Conservation (phyloP, 371 early-diverging fungal species). For the Mucor saturninus region DNA sequence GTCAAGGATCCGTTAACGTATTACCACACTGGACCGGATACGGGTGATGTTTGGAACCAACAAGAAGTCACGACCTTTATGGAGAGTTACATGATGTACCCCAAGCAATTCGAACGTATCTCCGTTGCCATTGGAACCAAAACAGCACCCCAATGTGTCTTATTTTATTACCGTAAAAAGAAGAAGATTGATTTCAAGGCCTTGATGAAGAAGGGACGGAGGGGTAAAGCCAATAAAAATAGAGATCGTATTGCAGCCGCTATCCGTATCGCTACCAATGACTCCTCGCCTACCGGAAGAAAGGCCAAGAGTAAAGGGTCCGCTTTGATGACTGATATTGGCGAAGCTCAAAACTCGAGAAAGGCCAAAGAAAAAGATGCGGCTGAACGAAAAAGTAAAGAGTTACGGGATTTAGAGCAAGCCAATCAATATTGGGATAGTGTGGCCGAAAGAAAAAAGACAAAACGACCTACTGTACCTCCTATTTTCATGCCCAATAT, state of each 20-base stretch:
- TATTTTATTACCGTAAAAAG: constrained; percentile 93
- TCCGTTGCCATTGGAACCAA: constrained; percentile 78
- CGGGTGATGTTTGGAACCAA: constrained; percentile 78
- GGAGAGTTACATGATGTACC: constrained; percentile 76
- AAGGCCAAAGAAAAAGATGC: constrained; percentile 54
- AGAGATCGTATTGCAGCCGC: constrained; percentile 52
- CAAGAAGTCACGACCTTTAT: constrained; percentile 82
- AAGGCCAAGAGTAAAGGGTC: constrained; percentile 67
- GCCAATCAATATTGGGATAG: constrained; percentile 49
- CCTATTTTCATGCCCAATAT: neutral
- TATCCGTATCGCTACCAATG: constrained; percentile 46
- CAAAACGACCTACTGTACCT: constrained; percentile 21
- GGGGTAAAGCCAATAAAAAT: constrained; percentile 50
- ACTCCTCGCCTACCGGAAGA: constrained; percentile 25
- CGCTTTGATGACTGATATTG: constrained; percentile 67
- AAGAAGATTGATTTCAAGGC: constrained; percentile 84
- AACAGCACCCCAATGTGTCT: constrained; percentile 82
- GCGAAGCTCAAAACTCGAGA: constrained; percentile 59
- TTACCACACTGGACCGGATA: constrained; percentile 65
- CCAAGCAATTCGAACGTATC: constrained; percentile 92
- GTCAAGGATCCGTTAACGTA: constrained; percentile 64
- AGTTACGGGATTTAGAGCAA: constrained; percentile 48
- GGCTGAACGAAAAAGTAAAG: constrained; percentile 48
- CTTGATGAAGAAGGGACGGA: constrained; percentile 58
- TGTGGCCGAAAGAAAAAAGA: constrained; percentile 40